Evolutionary conservation across 1,284 basidiomycete genomes (phyloP).

Genomic region (Microstroma glucosiphilum): DNA sequence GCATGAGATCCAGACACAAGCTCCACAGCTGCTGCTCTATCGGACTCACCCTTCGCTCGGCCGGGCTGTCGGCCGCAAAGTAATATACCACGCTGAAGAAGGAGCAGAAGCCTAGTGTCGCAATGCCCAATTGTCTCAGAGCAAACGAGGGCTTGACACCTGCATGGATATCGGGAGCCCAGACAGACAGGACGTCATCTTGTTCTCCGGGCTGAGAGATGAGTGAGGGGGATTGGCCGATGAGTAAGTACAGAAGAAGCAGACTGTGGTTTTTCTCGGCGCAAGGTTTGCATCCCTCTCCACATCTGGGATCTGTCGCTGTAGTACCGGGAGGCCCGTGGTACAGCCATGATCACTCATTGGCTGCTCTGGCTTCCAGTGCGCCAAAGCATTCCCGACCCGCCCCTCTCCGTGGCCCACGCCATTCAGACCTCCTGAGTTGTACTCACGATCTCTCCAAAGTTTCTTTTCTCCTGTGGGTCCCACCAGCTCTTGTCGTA

Average conservation of each 20-base stretch:
- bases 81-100: constrained; percentile 37
- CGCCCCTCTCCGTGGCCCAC: too few relatives aligned
- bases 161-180: constrained; percentile 46
- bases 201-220: constrained; percentile 40
- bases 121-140: constrained; percentile 37
- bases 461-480: constrained; percentile 48
- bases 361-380: too few relatives aligned
- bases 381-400: too few relatives aligned
- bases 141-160: constrained; percentile 33
- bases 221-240: background rate
- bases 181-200: constrained; percentile 47
- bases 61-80: constrained; percentile 33
- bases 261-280: too few relatives aligned
- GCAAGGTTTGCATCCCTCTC: too few relatives aligned
- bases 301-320: too few relatives aligned
- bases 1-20: too few relatives aligned
- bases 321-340: too few relatives aligned
- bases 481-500: constrained; percentile 48
- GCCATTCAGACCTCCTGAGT: background rate
- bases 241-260: too few relatives aligned
- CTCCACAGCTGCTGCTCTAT: too few relatives aligned
- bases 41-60: constrained; percentile 27
- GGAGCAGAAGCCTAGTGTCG: constrained; percentile 25
- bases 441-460: constrained; percentile 43
- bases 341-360: too few relatives aligned